These are phyloP conservation scores for Deinandra increscens DNA, from an alignment of 129 eudicot genomes.

Conservation along the genomic window DNA sequence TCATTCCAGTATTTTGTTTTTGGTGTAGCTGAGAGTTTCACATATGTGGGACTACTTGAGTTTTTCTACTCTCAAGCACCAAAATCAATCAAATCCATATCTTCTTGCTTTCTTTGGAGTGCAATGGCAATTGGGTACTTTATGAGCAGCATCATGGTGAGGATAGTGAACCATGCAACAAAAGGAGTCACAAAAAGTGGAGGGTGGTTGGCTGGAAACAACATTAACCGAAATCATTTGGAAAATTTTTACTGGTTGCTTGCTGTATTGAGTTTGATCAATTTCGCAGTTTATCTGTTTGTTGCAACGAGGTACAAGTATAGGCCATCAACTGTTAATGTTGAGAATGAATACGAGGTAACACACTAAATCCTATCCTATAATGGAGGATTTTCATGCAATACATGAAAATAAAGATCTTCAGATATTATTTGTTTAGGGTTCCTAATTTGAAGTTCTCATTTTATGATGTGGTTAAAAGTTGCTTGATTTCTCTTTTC, in stretches of 20 bases:
- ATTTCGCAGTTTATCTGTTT: constrained; percentile 49
- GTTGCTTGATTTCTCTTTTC: neutral
- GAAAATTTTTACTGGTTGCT: constrained; percentile 70
- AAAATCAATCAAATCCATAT: constrained; percentile 57
- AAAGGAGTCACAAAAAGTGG: constrained; percentile 43
- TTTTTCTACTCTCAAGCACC: constrained; percentile 80
- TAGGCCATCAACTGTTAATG: constrained; percentile 35
- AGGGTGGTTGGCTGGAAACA: constrained; percentile 78
- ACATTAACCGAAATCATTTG: constrained; percentile 62
- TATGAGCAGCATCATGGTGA: constrained; percentile 53
- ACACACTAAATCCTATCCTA: constrained; percentile 3
- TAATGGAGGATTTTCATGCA: constrained; percentile 14
- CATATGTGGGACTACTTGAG: constrained; percentile 70
- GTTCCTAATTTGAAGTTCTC: constrained; percentile 9
- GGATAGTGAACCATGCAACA: constrained; percentile 49
- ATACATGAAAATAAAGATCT: neutral
- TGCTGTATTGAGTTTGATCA: constrained; percentile 50
- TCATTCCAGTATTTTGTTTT: constrained; percentile 58
- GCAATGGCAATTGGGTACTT: constrained; percentile 76
- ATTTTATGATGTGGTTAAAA: neutral
- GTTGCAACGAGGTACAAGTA: constrained; percentile 74
- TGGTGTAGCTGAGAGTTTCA: constrained; percentile 74
- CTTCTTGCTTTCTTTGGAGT: constrained; percentile 72
- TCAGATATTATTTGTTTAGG: neutral
- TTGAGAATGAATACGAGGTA: constrained; percentile 27